A percentile compares a stretch with the other conserved stretches of the same genome.
phyloP scores from a whole-genome alignment of 306 rosid genomes.

The Castanea sativa region DNA sequence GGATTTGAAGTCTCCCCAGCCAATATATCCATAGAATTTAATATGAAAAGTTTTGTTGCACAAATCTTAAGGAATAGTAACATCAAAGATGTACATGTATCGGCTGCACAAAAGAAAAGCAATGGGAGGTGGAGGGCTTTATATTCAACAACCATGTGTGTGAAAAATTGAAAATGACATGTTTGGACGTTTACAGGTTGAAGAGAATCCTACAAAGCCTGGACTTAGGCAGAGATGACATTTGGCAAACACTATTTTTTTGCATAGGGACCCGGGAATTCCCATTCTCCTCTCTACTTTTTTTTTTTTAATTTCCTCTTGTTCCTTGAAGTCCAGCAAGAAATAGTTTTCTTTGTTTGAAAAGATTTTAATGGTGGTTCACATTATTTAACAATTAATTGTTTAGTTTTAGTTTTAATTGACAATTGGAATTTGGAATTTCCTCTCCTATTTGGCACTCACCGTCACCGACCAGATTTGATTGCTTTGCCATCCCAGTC shows the following conservation, averaged over 20 bases:
- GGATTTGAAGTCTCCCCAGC: no score
- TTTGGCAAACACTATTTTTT: background rate
- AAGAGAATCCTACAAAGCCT: slow-evolving; percentile 21
- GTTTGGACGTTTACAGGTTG: slow-evolving; percentile 2
- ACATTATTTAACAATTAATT: background rate
- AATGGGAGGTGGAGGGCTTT: background rate
- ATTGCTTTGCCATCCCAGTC: background rate
- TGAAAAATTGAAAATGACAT: background rate
- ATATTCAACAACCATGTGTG: background rate
- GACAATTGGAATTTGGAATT: background rate
- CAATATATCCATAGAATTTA: no score
- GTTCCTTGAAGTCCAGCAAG: background rate
- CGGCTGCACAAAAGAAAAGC: background rate
- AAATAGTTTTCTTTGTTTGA: background rate
- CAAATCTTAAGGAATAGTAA: no score
- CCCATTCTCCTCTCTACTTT: background rate
- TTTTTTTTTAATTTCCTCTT: background rate
- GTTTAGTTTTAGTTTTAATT: background rate
- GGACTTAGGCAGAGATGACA: slow-evolving; percentile 16
- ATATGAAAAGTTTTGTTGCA: no score
- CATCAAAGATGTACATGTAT: no score
- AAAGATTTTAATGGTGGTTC: background rate
- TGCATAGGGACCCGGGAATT: background rate
- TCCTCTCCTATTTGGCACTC: background rate
- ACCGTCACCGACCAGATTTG: background rate